These are phyloP conservation scores for Colletotrichum theobromicola DNA, from an alignment of 2,329 filamentous ascomycete species.

Conservation along the genomic window DNA sequence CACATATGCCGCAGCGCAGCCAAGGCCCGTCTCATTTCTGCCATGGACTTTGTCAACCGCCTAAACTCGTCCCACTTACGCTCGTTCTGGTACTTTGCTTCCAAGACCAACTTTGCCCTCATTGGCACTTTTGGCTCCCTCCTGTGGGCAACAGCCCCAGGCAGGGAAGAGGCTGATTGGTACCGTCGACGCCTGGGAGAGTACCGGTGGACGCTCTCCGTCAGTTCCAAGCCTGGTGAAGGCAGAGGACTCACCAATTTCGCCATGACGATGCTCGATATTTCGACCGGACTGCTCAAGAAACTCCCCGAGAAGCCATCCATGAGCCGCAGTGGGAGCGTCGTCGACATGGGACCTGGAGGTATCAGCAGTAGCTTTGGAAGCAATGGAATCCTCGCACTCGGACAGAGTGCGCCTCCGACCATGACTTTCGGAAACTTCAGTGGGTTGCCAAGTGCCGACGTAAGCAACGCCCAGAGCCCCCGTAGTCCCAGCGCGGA, in stretches of 20 bases:
- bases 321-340: slow-evolving; percentile 61
- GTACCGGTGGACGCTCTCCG: slow-evolving; percentile 92
- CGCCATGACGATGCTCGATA: slow-evolving; percentile 80
- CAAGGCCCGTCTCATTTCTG: slow-evolving; percentile 91
- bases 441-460: slow-evolving; percentile 50
- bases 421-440: slow-evolving; percentile 35
- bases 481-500: slow-evolving; percentile 53
- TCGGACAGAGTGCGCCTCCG: slow-evolving; percentile 14
- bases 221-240: slow-evolving; percentile 76
- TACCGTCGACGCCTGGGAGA: slow-evolving; percentile 85
- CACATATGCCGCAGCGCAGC: slow-evolving; percentile 94
- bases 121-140: slow-evolving; percentile 94
- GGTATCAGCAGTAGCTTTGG: slow-evolving; percentile 40
- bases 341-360: slow-evolving; percentile 47
- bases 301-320: slow-evolving; percentile 74
- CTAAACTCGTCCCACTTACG: slow-evolving; percentile 84
- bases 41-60: slow-evolving; percentile 97
- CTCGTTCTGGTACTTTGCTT: slow-evolving; percentile 93
- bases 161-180: slow-evolving; percentile 89
- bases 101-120: slow-evolving; percentile 89
- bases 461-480: slow-evolving; percentile 57
- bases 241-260: slow-evolving; percentile 66
- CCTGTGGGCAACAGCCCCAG: slow-evolving; percentile 87
- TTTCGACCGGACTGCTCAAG: slow-evolving; percentile 71
- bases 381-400: slow-evolving; percentile 19